Conservation (phyloP, 140 eudicot species). For the Ambrosia hybrid region DNA sequence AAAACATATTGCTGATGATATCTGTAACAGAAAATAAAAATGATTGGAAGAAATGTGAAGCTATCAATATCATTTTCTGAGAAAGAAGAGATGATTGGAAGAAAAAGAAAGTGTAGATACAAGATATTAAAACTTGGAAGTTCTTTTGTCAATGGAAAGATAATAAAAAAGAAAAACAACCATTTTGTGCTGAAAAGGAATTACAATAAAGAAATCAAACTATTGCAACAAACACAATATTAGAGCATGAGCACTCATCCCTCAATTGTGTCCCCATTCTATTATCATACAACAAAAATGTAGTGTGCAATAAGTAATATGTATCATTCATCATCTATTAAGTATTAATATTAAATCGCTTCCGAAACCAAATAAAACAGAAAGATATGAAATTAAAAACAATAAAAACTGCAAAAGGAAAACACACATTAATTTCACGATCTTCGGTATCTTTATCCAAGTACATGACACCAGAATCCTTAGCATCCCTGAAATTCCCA, state of each 20-base stretch:
- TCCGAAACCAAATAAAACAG: constrained; percentile 11
- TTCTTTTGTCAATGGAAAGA: background rate
- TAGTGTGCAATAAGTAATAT: background rate
- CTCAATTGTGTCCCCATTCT: background rate
- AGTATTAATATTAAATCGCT: background rate
- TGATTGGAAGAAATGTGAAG: background rate
- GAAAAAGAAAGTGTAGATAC: background rate
- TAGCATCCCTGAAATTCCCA: constrained; percentile 65
- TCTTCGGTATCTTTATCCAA: constrained; percentile 91
- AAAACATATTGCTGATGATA: constrained; percentile 89
- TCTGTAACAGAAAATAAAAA: constrained; percentile 38
- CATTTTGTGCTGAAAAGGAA: constrained; percentile 10
- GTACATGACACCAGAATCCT: constrained; percentile 73
- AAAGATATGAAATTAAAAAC: background rate
- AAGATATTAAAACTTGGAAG: background rate
- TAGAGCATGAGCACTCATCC: background rate
- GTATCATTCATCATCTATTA: background rate
- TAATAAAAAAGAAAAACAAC: background rate
- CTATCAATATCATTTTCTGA: constrained; percentile 5
- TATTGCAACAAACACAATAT: background rate
- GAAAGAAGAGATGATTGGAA: background rate
- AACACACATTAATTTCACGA: constrained; percentile 89
- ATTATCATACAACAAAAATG: too few relatives aligned
- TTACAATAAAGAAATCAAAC: constrained; percentile 8
- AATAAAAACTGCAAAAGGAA: constrained; percentile 7